phyloP scores from a whole-genome alignment of 768 basidiomycete species.

The Tricholoma terreum region DNA sequence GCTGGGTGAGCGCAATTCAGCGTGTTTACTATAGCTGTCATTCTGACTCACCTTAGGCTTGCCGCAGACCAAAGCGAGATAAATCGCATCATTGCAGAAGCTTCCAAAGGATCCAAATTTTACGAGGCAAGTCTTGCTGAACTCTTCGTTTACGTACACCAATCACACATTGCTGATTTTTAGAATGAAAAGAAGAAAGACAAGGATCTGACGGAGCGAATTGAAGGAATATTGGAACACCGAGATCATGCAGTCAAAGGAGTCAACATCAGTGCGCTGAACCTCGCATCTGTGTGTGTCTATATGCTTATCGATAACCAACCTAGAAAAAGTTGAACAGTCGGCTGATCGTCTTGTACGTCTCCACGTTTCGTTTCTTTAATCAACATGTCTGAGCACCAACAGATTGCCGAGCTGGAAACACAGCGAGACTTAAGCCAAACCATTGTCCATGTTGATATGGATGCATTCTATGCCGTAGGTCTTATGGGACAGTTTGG shows the following conservation, averaged over 20 bases:
- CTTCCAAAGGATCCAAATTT: slow-evolving; percentile 90
- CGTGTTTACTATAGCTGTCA: background rate
- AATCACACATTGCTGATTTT: background rate
- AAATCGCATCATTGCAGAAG: slow-evolving; percentile 85
- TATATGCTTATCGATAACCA: slow-evolving; percentile 5
- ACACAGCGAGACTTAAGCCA: slow-evolving; percentile 74
- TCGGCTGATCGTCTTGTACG: slow-evolving; percentile 70
- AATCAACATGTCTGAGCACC: slow-evolving; percentile 1
- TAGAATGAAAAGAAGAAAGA: slow-evolving; percentile 91
- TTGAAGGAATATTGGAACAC: slow-evolving; percentile 63
- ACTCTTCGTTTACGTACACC: no score
- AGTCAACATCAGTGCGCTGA: slow-evolving; percentile 50
- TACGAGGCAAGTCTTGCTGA: slow-evolving; percentile 58
- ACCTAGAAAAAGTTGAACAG: slow-evolving; percentile 57
- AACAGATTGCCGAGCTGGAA: slow-evolving; percentile 70
- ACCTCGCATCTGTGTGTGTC: slow-evolving; percentile 7
- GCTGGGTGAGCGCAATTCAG: slow-evolving; percentile 59
- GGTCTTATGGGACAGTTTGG: slow-evolving; percentile 10
- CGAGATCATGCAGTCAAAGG: slow-evolving; percentile 56
- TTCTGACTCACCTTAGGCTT: slow-evolving; percentile 39
- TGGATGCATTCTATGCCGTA: slow-evolving; percentile 88
- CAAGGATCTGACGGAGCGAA: slow-evolving; percentile 75
- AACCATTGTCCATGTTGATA: slow-evolving; percentile 90
- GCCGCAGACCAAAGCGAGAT: slow-evolving; percentile 80
- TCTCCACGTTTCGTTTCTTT: background rate